Evolutionary conservation across 1,284 basidiomycete species (phyloP).

Genomic region (Bjerkandera adusta): DNA sequence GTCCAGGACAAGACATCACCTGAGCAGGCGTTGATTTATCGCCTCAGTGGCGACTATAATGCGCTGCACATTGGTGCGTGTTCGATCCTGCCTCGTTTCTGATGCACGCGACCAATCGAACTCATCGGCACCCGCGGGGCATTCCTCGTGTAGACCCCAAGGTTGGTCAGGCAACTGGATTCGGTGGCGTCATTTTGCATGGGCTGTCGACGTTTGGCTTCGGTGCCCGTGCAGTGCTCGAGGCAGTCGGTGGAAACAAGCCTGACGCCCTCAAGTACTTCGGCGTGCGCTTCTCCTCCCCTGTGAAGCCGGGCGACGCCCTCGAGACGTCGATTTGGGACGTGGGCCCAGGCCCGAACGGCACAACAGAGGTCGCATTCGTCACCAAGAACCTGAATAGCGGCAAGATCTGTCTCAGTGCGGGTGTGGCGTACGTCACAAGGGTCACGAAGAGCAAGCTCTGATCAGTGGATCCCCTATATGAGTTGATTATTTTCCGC

Average conservation of each 20-base stretch:
- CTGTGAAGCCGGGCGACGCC: constrained; percentile 76
- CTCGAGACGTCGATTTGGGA: constrained; percentile 82
- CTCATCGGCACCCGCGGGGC: not conserved
- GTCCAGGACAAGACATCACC: constrained; percentile 65
- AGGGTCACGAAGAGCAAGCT: constrained; percentile 50
- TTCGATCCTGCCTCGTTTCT: not conserved
- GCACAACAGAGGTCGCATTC: constrained; percentile 70
- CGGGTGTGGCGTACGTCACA: constrained; percentile 58
- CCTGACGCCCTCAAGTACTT: constrained; percentile 62
- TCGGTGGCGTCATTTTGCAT: constrained; percentile 81
- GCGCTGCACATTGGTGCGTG: constrained; percentile 75
- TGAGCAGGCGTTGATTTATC: constrained; percentile 77
- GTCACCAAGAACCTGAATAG: constrained; percentile 64
- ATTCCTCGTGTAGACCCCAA: constrained; percentile 51
- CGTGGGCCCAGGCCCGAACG: constrained; percentile 62
- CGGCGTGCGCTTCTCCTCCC: constrained; percentile 74
- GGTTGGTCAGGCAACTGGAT: constrained; percentile 68
- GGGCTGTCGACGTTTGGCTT: constrained; percentile 80
- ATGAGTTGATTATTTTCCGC: no score
- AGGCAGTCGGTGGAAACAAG: constrained; percentile 56
- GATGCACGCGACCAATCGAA: not conserved
- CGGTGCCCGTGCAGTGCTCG: constrained; percentile 70
- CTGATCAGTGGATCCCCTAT: no score
- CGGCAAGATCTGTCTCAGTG: constrained; percentile 66
- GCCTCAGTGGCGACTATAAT: constrained; percentile 84